Evolutionary conservation across 257 asterid genomes (phyloP), one percentile per base, ranked within the genome.

Genomic region (Cruciata laevipes): DNA sequence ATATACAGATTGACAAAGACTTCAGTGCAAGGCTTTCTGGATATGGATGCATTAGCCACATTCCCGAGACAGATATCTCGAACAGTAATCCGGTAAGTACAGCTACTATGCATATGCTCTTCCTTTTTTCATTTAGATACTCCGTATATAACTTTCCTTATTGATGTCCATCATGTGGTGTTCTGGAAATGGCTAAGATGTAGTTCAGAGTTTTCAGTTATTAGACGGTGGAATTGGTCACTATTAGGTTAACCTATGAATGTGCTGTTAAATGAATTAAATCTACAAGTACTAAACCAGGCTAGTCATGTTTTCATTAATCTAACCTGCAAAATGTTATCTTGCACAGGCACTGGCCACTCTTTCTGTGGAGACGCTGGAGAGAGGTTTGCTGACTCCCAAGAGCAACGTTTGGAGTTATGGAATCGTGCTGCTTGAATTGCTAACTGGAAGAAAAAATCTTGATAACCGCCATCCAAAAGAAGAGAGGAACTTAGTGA

Each of bases 321-420:
- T 12, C 18, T 33, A 31, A 67, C 25, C 11, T 5, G 24, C 37
- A 20, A 67, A 53, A 0, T 27, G 5, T 55, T 18, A 4, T 38
- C 3, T 51, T 65, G 18, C 77, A 57, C 87, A 91, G 98, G 96
- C 92, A 31, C 72, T 84, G 69, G 90, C 84, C 33, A 89, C 87
- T 70, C 95, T 91, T 49, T 91, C 96, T 4, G 81, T 82, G 79
- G 98, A 91, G 85, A 87, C 98, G 21, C 79, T 83, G 44, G 98
- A 89, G 81, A 81, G 74, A 72, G 98, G 98, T 63, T 66, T 89
- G 73, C 84, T 86, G 44, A 91, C 98, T 61, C 98, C 98, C 0
- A 91, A 91, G 86, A 87, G 95, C 79, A 89, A 91, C 57, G 98
- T 89, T 10, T 91, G 98, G 98, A 89, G 98, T 68, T 91, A 86